Evolutionary conservation across 2,329 filamentous ascomycete genomes (phyloP).

Genomic region (Scortechinia acanthostroma): DNA sequence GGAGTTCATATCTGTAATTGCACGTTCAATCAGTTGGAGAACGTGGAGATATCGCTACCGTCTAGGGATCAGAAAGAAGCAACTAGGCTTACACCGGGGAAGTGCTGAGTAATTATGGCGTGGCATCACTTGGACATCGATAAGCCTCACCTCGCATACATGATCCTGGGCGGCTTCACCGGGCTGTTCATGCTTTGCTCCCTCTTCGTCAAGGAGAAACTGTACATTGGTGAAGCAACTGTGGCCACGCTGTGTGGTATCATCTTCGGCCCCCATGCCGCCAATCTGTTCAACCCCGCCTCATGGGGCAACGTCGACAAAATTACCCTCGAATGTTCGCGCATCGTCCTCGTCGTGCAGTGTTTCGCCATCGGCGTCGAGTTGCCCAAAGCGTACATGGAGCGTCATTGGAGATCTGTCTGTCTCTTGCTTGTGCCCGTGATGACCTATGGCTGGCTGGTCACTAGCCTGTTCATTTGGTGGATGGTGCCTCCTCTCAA

Average conservation of each 20-base stretch:
- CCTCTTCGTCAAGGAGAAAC: conserved; percentile 92
- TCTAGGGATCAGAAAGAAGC: neutral
- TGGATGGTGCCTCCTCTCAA: conserved; percentile 73
- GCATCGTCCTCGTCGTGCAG: conserved; percentile 83
- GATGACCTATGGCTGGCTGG: conserved; percentile 93
- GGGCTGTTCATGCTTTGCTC: conserved; percentile 97
- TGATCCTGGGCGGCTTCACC: conserved; percentile 96
- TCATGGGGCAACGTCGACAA: conserved; percentile 80
- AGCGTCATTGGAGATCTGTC: conserved; percentile 92
- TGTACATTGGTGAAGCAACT: conserved; percentile 97
- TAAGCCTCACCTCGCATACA: conserved; percentile 93
- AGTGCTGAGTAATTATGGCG: conserved; percentile 64
- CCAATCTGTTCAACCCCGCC: conserved; percentile 69
- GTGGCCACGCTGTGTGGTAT: conserved; percentile 83
- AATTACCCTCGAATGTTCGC: conserved; percentile 81
- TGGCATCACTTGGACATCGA: conserved; percentile 81
- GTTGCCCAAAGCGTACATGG: conserved; percentile 92
- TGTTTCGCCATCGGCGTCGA: conserved; percentile 89
- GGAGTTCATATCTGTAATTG: no score
- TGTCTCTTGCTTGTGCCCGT: conserved; percentile 81
- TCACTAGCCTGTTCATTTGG: conserved; percentile 91
- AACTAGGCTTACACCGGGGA: no score
- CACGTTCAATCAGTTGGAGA: no score
- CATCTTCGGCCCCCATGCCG: conserved; percentile 80
- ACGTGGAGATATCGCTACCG: no score